A percentile compares a stretch with the other conserved stretches of the same genome.
Conservation (phyloP, 2,329 filamentous ascomycete species). For the Fusarium abutilonis region DNA sequence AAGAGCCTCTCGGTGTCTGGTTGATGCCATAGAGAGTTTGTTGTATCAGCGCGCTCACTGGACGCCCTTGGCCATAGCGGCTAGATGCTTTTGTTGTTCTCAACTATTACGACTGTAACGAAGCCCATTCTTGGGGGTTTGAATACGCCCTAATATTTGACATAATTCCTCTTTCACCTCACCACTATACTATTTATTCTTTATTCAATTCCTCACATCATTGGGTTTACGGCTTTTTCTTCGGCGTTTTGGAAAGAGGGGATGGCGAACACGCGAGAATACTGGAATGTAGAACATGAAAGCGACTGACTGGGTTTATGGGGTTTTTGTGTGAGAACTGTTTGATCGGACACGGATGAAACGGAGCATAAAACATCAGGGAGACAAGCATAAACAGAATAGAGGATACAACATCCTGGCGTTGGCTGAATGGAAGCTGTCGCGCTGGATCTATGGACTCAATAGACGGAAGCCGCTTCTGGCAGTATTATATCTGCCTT, state of each 20-base stretch:
- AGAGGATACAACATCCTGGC: slow-evolving; percentile 25
- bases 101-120: slow-evolving; percentile 22
- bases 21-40: slow-evolving; percentile 9
- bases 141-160: slow-evolving; percentile 23
- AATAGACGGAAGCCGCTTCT: slow-evolving; percentile 1
- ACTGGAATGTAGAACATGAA: slow-evolving; percentile 28
- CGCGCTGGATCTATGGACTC: slow-evolving; percentile 1
- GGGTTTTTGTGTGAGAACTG: slow-evolving; percentile 5
- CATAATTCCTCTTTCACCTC: slow-evolving; percentile 27
- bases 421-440: slow-evolving; percentile 10
- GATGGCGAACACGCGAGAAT: slow-evolving; percentile 24
- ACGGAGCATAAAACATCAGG: slow-evolving; percentile 5
- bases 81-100: background rate
- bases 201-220: slow-evolving; percentile 22
- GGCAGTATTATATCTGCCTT: background rate
- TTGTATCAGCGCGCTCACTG: background rate
- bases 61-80: slow-evolving; percentile 1
- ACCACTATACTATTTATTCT: slow-evolving; percentile 13
- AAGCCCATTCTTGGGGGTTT: slow-evolving; percentile 19
- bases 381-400: slow-evolving; percentile 23
- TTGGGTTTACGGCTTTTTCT: slow-evolving; percentile 28
- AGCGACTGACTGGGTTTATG: slow-evolving; percentile 16
- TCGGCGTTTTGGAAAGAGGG: slow-evolving; percentile 39
- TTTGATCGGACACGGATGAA: slow-evolving; percentile 1
- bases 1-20: slow-evolving; percentile 46